phyloP scores from a whole-genome alignment of 129 eudicot genomes.

The Pseudognaphalium luteoalbum region DNA sequence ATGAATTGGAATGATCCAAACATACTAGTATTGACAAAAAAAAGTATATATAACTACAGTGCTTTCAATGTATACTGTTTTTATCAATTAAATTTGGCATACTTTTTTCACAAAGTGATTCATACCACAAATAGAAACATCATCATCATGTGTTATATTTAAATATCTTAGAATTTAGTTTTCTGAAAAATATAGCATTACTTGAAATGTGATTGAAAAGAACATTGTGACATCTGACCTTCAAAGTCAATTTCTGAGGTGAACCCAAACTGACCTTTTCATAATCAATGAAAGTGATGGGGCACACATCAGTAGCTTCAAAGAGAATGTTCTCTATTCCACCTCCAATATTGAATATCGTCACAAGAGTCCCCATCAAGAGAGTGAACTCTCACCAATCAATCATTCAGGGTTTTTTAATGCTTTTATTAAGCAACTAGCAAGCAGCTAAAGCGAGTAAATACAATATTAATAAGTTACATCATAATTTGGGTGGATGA shows the following conservation, averaged over 20 bases:
- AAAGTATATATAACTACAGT: too few species aligned
- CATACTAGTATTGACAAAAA: background rate
- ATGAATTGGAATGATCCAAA: background rate
- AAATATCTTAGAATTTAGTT: background rate
- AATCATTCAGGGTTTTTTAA: background rate
- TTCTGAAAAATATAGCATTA: background rate
- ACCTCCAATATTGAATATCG: slow-evolving; percentile 37
- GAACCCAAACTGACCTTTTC: slow-evolving; percentile 26
- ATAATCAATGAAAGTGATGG: slow-evolving; percentile 32
- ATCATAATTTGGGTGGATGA: too few species aligned
- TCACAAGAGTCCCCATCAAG: slow-evolving; percentile 27
- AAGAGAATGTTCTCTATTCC: slow-evolving; percentile 33
- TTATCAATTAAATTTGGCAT: background rate
- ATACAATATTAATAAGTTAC: too few species aligned
- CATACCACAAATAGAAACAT: background rate
- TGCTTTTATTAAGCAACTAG: too few species aligned
- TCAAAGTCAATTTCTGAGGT: slow-evolving; percentile 23
- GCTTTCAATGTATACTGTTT: background rate
- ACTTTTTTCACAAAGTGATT: background rate
- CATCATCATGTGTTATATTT: background rate
- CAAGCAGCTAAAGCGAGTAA: too few species aligned
- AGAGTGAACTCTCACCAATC: slow-evolving; percentile 7
- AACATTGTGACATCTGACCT: slow-evolving; percentile 20
- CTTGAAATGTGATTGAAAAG: slow-evolving; percentile 14
- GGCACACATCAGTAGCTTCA: slow-evolving; percentile 24